These are phyloP conservation scores for barley (Hordeum vulgare) DNA, from an alignment of 176 grass and related monocot genomes.

Conservation along the genomic window MorexV3_pseudomolecules_assembly NC_058520.1:328000634-328001133, in stretches of 20 bases:
- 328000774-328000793: background rate
- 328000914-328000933: conserved; percentile 19
- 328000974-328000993: background rate
- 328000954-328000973: background rate
- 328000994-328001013: background rate
- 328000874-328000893: background rate
- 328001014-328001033: background rate
- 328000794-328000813: background rate
- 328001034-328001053: background rate
- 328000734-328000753: background rate
- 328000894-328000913: background rate
- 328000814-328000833: background rate
- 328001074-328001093: background rate
- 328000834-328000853: background rate
- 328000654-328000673: background rate
- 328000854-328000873: background rate
- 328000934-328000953: background rate
- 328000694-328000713: background rate
- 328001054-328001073: background rate
- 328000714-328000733: background rate
- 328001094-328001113: background rate
- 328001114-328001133: background rate
- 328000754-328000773: background rate
- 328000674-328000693: background rate
- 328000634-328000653: conserved; percentile 6